Conservation (phyloP, 2,329 filamentous ascomycete genomes). For the Tolypocladium tundrense region DNA sequence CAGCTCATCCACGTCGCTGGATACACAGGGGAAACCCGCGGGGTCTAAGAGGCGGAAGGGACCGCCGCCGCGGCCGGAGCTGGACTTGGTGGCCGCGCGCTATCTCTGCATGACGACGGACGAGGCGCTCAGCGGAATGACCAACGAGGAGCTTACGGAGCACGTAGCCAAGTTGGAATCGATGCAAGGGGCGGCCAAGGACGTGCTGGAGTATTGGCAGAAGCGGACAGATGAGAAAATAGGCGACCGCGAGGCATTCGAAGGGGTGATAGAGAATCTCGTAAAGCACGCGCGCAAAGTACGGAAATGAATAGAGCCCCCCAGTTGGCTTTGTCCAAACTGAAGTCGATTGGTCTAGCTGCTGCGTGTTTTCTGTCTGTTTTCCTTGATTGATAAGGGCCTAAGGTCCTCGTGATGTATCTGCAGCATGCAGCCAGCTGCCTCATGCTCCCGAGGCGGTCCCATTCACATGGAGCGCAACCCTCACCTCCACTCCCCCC, state of each 20-base stretch:
- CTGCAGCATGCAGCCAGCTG: background rate
- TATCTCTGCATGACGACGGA: slow-evolving; percentile 77
- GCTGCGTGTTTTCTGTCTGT: slow-evolving; percentile 3
- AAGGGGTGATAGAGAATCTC: slow-evolving; percentile 92
- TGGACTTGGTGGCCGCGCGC: slow-evolving; percentile 70
- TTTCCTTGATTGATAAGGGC: background rate
- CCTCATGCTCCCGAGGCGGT: background rate
- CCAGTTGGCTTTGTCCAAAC: slow-evolving; percentile 4
- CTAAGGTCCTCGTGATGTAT: background rate
- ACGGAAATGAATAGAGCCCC: slow-evolving; percentile 47
- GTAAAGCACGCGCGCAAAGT: slow-evolving; percentile 85
- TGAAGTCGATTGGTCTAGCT: slow-evolving; percentile 11
- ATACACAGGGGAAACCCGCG: slow-evolving; percentile 45
- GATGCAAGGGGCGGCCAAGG: slow-evolving; percentile 60
- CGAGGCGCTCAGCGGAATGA: slow-evolving; percentile 71
- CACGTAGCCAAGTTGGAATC: slow-evolving; percentile 63
- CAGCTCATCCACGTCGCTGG: slow-evolving; percentile 47
- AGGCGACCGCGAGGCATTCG: slow-evolving; percentile 86
- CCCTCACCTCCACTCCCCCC: background rate
- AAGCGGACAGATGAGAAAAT: slow-evolving; percentile 77
- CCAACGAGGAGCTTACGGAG: slow-evolving; percentile 60
- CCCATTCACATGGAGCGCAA: background rate
- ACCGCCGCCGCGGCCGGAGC: slow-evolving; percentile 57
- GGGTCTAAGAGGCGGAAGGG: slow-evolving; percentile 39
- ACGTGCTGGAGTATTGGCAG: slow-evolving; percentile 81